Base-by-base conservation (phyloP, 345 rosid species). In the Linum usitatissimum region DNA sequence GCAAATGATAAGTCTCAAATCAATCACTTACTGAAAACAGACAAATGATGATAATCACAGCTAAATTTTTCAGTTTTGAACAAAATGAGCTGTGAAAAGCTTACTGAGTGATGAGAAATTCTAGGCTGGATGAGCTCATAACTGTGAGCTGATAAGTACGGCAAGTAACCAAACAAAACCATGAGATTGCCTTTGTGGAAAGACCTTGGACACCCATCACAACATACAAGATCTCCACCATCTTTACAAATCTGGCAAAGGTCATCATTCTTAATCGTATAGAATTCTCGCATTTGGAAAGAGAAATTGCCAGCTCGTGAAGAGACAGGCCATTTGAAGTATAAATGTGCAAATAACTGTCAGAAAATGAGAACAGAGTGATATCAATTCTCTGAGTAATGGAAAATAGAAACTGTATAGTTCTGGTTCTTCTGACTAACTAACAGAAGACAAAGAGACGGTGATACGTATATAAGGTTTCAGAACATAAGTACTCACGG, bases 151-250 rank as follows among this genome's bases (percentile, higher is more conserved):
- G 20, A 8, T 18, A 3, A 1, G 51, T 4, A 45, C 1, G 51
- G 14, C 4, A 45, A 9, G 15, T 21, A 61, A 18, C n/a, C 38
- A 20, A 61, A 36, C 17, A 68, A 14, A 55, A 34, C 6, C 60
- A 34, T 19, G 39, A 34, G 38, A 18, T 65, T 80, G 86, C 96
- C 93, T 86, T 77, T 84, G 66, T 93, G 99, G 76, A 87, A 93
- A 67, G 99, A 86, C 83, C 99, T 86, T 61, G 99, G 97, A 78
- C 96, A 93, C 75, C 86, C 90, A 86, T 87, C 95, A 70, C 99
- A 93, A 66, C 79, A 81, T 80, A 93, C 56, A 73, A 93, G 97
- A 78, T 84, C 75, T 63, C 97, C 99, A 71, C 96, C 97, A 87
- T 93, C 97, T 53, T 83, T 85, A 77, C 97, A 93, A 75, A 86